Evolutionary conservation across 2,329 filamentous ascomycete genomes (phyloP).

Genomic region (Fusarium sp.): DNA sequence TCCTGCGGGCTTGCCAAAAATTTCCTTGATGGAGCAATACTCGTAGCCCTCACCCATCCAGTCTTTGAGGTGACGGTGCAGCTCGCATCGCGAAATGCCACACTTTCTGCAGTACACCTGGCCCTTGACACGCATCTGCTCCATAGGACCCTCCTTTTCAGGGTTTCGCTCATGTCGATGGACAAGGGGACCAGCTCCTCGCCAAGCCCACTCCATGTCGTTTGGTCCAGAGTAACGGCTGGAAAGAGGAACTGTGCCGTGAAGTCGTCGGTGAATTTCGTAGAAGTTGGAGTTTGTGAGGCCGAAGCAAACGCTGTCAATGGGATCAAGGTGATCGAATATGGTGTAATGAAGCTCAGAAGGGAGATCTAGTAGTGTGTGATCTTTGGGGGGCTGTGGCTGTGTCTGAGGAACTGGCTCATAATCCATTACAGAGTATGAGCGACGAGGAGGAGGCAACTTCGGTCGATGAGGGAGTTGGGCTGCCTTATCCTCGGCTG

Average conservation of each 20-base stretch:
- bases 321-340: constrained; percentile 72
- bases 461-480: constrained; percentile 49
- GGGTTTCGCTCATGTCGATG: constrained; percentile 41
- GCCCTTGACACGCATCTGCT: constrained; percentile 64
- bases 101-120: constrained; percentile 73
- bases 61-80: constrained; percentile 70
- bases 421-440: constrained; percentile 71
- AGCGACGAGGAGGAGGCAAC: constrained; percentile 63
- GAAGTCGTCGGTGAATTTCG: constrained; percentile 66
- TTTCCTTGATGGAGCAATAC: constrained; percentile 70
- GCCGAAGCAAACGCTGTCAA: constrained; percentile 72
- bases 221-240: constrained; percentile 70
- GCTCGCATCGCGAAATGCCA: constrained; percentile 69
- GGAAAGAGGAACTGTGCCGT: constrained; percentile 67
- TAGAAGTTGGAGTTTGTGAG: constrained; percentile 70
- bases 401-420: constrained; percentile 61
- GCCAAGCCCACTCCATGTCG: constrained; percentile 73
- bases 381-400: constrained; percentile 59
- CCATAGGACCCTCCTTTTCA: constrained; percentile 49
- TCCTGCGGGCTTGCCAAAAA: constrained; percentile 63
- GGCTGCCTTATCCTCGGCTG: constrained; percentile 34
- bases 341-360: constrained; percentile 70
- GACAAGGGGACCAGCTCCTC: constrained; percentile 62
- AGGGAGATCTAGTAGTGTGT: constrained; percentile 65
- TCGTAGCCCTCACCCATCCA: constrained; percentile 69